Conservation (phyloP, 208 protist genomes). For the Leishmania tarentolae region DNA sequence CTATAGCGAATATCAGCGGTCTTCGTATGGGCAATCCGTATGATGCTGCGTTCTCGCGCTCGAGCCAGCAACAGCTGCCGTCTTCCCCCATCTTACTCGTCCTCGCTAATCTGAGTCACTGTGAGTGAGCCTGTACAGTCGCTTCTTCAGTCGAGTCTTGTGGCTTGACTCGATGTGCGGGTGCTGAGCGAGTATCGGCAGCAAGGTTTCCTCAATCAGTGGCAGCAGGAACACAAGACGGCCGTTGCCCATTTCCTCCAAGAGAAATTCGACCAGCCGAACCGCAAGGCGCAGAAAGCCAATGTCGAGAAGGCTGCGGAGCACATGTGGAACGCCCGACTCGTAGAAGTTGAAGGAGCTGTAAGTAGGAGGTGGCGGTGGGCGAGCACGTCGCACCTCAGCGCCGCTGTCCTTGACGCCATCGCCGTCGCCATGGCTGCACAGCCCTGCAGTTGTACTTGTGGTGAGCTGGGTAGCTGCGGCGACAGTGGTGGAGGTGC, state of each 20-base stretch:
- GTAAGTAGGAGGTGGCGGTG: conserved; percentile 20
- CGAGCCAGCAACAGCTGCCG: neutral
- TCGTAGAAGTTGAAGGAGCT: conserved; percentile 56
- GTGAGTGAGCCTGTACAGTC: conserved; percentile 62
- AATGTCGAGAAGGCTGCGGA: conserved; percentile 65
- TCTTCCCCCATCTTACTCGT: too few species aligned
- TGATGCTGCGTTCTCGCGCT: neutral
- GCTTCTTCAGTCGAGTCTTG: conserved; percentile 55
- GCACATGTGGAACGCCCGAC: conserved; percentile 51
- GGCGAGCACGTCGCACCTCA: neutral
- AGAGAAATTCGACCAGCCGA: conserved; percentile 77
- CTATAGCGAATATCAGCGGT: neutral
- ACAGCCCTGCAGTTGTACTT: neutral
- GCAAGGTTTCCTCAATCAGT: conserved; percentile 42
- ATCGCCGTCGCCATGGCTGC: neutral
- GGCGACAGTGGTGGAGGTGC: neutral
- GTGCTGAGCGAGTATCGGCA: conserved; percentile 49
- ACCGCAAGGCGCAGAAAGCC: conserved; percentile 68
- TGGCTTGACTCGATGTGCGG: conserved; percentile 57
- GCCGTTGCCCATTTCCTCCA: conserved; percentile 73
- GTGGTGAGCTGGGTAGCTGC: neutral
- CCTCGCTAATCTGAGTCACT: conserved; percentile 78
- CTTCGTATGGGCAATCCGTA: neutral
- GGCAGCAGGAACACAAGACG: conserved; percentile 55
- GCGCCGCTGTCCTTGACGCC: neutral